A percentile compares a stretch with the other conserved stretches of the same genome.
Conservation (phyloP, 192 early-diverging fungal genomes). For the Fimicolochytrium jonesii region DNA sequence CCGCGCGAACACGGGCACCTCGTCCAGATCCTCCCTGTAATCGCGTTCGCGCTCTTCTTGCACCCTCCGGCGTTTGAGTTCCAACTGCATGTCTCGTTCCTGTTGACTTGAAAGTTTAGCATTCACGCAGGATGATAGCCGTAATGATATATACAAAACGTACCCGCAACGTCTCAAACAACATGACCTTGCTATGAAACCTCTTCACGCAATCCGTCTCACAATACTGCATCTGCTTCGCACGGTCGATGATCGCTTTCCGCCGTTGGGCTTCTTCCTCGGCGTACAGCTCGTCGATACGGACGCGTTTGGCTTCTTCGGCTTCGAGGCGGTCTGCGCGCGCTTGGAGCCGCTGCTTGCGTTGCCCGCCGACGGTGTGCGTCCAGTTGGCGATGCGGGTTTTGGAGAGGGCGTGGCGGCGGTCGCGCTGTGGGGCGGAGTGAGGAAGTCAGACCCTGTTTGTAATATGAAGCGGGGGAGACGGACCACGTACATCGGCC, state of each 20-base stretch:
- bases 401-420: slow-evolving; percentile 26
- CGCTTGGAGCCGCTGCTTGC: slow-evolving; percentile 23
- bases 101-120: background rate
- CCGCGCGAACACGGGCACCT: background rate
- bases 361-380: slow-evolving; percentile 39
- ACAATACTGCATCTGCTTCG: slow-evolving; percentile 39
- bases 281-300: slow-evolving; percentile 25
- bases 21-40: slow-evolving; percentile 4
- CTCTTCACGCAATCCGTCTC: slow-evolving; percentile 40
- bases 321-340: slow-evolving; percentile 17
- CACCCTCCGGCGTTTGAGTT: slow-evolving; percentile 17
- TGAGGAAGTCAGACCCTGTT: background rate
- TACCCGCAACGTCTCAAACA: slow-evolving; percentile 34
- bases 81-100: slow-evolving; percentile 40
- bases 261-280: slow-evolving; percentile 30
- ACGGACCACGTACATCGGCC: slow-evolving; percentile 23
- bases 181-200: slow-evolving; percentile 37
- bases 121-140: background rate
- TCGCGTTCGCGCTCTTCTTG: background rate
- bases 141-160: too few relatives aligned
- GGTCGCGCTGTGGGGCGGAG: slow-evolving; percentile 23
- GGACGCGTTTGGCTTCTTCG: slow-evolving; percentile 30
- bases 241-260: slow-evolving; percentile 32
- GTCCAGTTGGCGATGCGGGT: slow-evolving; percentile 34
- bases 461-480: too few relatives aligned